These are phyloP conservation scores for Coffea humblotiana DNA, from an alignment of 305 asterid species.

Conservation along the genomic window DNA sequence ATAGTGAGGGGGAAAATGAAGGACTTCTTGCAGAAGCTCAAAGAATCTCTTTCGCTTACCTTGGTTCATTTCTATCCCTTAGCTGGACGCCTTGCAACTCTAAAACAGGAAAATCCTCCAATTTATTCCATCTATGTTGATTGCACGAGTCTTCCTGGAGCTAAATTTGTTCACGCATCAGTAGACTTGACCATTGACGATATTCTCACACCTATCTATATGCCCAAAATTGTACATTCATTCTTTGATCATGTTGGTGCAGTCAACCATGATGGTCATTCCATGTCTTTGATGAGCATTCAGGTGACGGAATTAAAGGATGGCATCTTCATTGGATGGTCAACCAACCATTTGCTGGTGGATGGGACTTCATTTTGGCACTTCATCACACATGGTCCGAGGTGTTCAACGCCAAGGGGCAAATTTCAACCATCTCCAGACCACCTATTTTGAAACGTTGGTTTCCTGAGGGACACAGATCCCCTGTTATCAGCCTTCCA, in stretches of 20 bases:
- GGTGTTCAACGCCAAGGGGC: conserved; percentile 22
- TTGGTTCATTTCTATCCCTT: conserved; percentile 38
- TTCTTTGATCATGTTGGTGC: conserved; percentile 40
- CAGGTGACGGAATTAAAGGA: conserved; percentile 40
- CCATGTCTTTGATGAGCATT: conserved; percentile 29
- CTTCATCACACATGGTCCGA: conserved; percentile 34
- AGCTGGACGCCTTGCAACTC: conserved; percentile 36
- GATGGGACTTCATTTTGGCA: conserved; percentile 47
- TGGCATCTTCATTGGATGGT: conserved; percentile 37
- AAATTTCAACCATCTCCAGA: conserved; percentile 20
- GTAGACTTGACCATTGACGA: conserved; percentile 22
- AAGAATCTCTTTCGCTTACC: conserved; percentile 36
- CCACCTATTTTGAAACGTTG: conserved; percentile 34
- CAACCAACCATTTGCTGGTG: conserved; percentile 27
- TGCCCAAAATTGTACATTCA: conserved; percentile 32
- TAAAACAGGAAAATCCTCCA: conserved; percentile 31
- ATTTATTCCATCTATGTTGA: conserved; percentile 27
- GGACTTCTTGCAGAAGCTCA: conserved; percentile 24
- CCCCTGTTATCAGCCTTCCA: conserved; percentile 27
- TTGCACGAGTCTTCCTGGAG: conserved; percentile 31
- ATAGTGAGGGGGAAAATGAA: not conserved
- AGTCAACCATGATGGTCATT: conserved; percentile 41
- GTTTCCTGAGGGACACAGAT: conserved; percentile 34
- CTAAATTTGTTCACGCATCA: conserved; percentile 35
- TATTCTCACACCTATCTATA: conserved; percentile 34